A percentile compares a stretch with the other conserved stretches of the same genome.
Conservation (phyloP, 208 protist species). For the Trypanosoma lewisi region DNA sequence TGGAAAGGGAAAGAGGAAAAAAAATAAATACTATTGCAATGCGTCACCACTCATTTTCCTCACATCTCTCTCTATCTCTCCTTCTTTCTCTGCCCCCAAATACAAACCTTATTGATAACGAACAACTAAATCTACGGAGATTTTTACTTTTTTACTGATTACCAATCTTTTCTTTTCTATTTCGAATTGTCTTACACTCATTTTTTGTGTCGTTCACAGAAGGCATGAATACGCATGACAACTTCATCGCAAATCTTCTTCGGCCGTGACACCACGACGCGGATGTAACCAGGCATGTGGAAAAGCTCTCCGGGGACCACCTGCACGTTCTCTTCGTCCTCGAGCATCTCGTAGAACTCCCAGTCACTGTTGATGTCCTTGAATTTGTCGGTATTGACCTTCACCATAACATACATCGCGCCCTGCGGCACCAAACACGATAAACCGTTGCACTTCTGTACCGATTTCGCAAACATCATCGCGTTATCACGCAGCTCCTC, state of each 20-base stretch:
- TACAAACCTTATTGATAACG: neutral
- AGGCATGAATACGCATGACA: slow-evolving; percentile 46
- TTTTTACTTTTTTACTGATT: neutral
- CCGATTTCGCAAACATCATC: slow-evolving; percentile 17
- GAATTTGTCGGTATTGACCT: slow-evolving; percentile 77
- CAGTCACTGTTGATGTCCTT: slow-evolving; percentile 69
- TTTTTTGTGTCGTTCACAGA: slow-evolving; percentile 33
- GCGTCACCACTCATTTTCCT: too few species aligned
- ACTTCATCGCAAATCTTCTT: slow-evolving; percentile 54
- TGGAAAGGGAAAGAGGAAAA: too few species aligned
- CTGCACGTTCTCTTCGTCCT: too few species aligned
- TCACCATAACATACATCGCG: too few species aligned
- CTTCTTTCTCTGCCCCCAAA: neutral
- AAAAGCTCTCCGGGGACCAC: slow-evolving; percentile 74
- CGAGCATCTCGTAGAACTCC: too few species aligned
- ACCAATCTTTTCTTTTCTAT: neutral
- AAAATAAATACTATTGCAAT: too few species aligned
- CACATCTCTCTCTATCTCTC: neutral
- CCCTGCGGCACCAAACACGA: slow-evolving; percentile 39
- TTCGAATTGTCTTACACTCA: neutral
- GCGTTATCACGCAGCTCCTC: slow-evolving; percentile 50
- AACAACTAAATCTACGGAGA: too few species aligned
- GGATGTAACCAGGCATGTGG: slow-evolving; percentile 59
- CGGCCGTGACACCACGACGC: slow-evolving; percentile 68
- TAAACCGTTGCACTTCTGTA: slow-evolving; percentile 33